A percentile compares a stretch with the other conserved stretches of the same genome.
phyloP scores from a whole-genome alignment of 2,329 filamentous ascomycete genomes.

The Aureobasidium lini region DNA sequence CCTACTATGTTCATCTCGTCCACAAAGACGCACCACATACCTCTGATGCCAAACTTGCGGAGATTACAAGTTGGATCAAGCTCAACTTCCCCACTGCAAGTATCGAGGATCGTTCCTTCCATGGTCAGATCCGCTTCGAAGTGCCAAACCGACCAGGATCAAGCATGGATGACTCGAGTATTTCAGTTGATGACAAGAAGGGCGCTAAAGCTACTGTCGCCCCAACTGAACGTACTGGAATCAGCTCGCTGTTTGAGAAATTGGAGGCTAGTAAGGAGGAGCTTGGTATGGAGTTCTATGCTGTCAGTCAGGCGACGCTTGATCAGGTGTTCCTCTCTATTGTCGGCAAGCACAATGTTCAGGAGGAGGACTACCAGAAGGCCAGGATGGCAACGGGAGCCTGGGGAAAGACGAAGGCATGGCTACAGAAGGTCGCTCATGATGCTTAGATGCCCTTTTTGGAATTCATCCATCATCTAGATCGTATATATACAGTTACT shows the following conservation, averaged over 20 bases:
- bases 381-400: constrained; percentile 15
- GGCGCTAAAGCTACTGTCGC: constrained; percentile 6
- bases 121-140: constrained; percentile 82
- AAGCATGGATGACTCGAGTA: constrained; percentile 13
- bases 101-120: constrained; percentile 67
- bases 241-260: constrained; percentile 62
- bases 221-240: constrained; percentile 23
- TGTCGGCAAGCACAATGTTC: constrained; percentile 69
- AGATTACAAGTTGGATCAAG: constrained; percentile 59
- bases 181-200: constrained; percentile 11
- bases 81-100: constrained; percentile 55
- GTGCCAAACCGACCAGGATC: constrained; percentile 44
- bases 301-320: constrained; percentile 75
- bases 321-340: constrained; percentile 88
- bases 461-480: neutral
- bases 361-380: constrained; percentile 53
- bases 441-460: neutral
- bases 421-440: neutral
- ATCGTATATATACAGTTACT: neutral
- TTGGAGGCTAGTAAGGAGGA: constrained; percentile 63
- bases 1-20: constrained; percentile 75
- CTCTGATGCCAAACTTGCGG: constrained; percentile 57
- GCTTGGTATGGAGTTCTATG: constrained; percentile 76
- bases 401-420: constrained; percentile 10
- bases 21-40: constrained; percentile 68